Conservation (phyloP, 257 asterid genomes). For the Dorcoceras hygrometricum region DNA sequence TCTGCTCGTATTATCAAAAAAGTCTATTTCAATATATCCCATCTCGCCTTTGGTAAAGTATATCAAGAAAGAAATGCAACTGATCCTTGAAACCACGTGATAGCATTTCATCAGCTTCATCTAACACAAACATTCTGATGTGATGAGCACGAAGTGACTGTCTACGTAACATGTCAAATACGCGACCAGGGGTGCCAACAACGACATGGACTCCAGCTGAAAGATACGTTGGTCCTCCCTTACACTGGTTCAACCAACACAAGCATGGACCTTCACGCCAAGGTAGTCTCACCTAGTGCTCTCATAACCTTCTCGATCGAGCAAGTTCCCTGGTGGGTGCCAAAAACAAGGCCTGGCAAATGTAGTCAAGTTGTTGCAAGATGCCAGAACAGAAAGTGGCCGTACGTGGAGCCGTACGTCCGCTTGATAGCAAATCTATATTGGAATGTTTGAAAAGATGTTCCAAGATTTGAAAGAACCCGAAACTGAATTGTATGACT, state of each 20-base stretch:
- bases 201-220: slow-evolving; percentile 78
- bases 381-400: slow-evolving; percentile 88
- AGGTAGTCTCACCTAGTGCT: slow-evolving; percentile 88
- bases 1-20: no score
- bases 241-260: slow-evolving; percentile 87
- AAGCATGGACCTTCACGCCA: slow-evolving; percentile 85
- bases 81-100: slow-evolving; percentile 87
- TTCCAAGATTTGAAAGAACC: not conserved
- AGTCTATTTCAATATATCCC: no score
- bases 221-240: slow-evolving; percentile 84
- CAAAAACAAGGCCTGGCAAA: slow-evolving; percentile 72
- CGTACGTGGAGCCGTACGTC: no score
- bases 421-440: not conserved
- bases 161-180: slow-evolving; percentile 73
- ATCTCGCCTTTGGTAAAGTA: not conserved
- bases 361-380: slow-evolving; percentile 72
- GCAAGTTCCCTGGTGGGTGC: slow-evolving; percentile 87
- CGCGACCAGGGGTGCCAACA: slow-evolving; percentile 93
- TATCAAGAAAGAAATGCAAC: slow-evolving; percentile 32
- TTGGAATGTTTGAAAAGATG: not conserved
- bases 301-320: slow-evolving; percentile 82
- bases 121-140: slow-evolving; percentile 75
- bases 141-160: slow-evolving; percentile 64
- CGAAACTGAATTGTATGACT: not conserved
- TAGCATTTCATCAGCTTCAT: slow-evolving; percentile 90